Evolutionary conservation across 345 rosid species (phyloP), one percentile per base, ranked within the genome.

Genomic region (Xanthoceras sorbifolium): DNA sequence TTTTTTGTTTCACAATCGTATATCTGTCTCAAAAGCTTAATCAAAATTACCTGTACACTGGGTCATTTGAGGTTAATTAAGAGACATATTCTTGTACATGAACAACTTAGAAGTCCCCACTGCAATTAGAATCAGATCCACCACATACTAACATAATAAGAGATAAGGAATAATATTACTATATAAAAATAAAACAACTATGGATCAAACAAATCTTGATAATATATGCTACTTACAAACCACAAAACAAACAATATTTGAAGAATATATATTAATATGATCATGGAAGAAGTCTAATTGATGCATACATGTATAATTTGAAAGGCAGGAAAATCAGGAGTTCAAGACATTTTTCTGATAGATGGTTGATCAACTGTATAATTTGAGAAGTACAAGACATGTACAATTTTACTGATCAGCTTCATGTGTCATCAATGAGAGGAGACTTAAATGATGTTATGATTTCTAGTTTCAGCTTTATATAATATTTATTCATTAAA

Each of bases 61-160:
- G 22, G 60, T 5, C 1, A 11, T 42, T 42, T 14, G 10, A n/a
- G n/a, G n/a, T n/a, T n/a, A n/a, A n/a, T n/a, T n/a, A n/a, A n/a
- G 4, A n/a, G 62, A 57, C 28, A 57, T 57, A 57, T 57, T 57
- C 62, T 57, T 57, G 62, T 57, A 23, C 12, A 57, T 9, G 14
- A 9, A 42, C 46, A 9, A 40, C 46, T 42, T 10, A 42, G 42
- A 38, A 38, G 42, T 38, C 25, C 12, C 52, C 52, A 46, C 17
- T 46, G 52, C 60, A 7, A 54, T 22, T n/a, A 54, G 62, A 57
- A 57, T 57, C 62, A 57, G 62, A 57, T 57, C 62, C 62, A 57
- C 28, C 62, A 1, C 23, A 26, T 23, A 22, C 1, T 22, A 6
- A 1, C 28, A 22, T 20, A 23, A 9, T 22, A 57, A 11, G 22